Percentiles rank a stretch among this genome's conserved stretches.
These are phyloP conservation scores for Prunus mongolica DNA, from an alignment of 306 rosid species.

Conservation along the genomic window DNA sequence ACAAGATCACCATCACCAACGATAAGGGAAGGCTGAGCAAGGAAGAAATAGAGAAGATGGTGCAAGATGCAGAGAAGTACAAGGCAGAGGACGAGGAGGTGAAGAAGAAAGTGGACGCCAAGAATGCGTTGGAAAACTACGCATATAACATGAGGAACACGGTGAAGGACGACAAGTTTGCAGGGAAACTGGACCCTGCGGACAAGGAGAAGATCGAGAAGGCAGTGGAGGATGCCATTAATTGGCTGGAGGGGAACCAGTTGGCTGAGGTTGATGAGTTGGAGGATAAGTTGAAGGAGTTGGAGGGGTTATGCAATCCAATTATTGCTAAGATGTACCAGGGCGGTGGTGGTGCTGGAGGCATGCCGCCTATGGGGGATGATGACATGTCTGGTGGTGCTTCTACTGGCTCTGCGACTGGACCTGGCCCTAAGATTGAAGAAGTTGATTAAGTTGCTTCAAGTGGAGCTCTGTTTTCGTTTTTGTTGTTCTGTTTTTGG, in stretches of 20 bases:
- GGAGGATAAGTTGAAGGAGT: conserved; percentile 71
- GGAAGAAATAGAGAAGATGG: conserved; percentile 84
- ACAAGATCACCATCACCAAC: conserved; percentile 74
- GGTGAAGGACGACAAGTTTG: conserved; percentile 63
- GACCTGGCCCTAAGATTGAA: conserved; percentile 84
- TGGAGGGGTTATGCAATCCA: conserved; percentile 74
- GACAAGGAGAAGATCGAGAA: conserved; percentile 71
- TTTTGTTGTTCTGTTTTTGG: neutral
- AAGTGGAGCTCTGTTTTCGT: neutral
- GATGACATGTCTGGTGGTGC: conserved; percentile 26
- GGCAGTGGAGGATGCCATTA: conserved; percentile 58
- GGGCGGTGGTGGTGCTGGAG: conserved; percentile 29
- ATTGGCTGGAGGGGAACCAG: conserved; percentile 77
- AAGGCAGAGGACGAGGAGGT: conserved; percentile 81
- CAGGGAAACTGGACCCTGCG: conserved; percentile 39
- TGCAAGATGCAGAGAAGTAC: conserved; percentile 78
- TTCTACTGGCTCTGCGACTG: conserved; percentile 24
- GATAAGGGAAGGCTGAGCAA: conserved; percentile 83
- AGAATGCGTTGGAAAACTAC: conserved; percentile 76
- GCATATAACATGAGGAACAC: conserved; percentile 87
- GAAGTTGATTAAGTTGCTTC: conserved; percentile 55
- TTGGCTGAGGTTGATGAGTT: conserved; percentile 80
- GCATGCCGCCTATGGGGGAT: conserved; percentile 22
- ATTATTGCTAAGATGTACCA: conserved; percentile 74
- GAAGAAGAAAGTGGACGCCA: conserved; percentile 85